Evolutionary conservation across 345 rosid species (phyloP), one percentile per base, ranked within the genome.

Genomic region (Eucalyptus tenuipes): DNA sequence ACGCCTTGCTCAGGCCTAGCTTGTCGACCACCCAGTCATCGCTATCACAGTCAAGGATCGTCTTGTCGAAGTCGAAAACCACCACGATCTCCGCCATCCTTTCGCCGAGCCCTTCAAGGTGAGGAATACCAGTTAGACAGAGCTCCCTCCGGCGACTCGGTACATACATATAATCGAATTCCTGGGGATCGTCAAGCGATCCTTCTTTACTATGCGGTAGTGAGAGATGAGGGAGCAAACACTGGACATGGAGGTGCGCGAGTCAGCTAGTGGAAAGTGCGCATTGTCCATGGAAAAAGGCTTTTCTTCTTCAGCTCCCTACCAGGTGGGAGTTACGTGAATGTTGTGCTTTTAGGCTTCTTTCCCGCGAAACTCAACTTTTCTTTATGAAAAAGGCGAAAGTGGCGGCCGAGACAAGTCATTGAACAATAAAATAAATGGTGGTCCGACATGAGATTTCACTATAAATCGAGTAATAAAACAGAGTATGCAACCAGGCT

Each of bases 41-140:
- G 49, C 99, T 96, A 81, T 97, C 99, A 27, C 93, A 93, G 48
- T 97, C 99, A 52, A 97, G 87, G 87, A 96, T 97, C 3, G 99
- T 97, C 93, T 96, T 94, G 90, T 97, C 98, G n/a, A 97, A 97
- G 82, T 97, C 98, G 82, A 97, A 97, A 81, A 97, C 92, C 86
- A 91, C 93, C 53, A 95, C 93, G 87, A 92, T 82, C 86, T 90
- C 95, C 4, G 95, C 93, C 96, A 94, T 93, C 49, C 45, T 75
- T 13, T 13, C 14, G 27, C 82, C 29, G 15, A 44, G 29, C 29
- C 47, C 82, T 75, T 75, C 82, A 40, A 40, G 82, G 81, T 40
- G 81, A 71, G 13, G 81, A 37, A 37, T 37, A 33, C 40, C 45
- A 40, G 81, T 71, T 17, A 71, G 81, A 68, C 45, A 37, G 82